phyloP scores from a whole-genome alignment of 1,284 basidiomycete genomes.

The Exobasidium cylindrosporum region DNA sequence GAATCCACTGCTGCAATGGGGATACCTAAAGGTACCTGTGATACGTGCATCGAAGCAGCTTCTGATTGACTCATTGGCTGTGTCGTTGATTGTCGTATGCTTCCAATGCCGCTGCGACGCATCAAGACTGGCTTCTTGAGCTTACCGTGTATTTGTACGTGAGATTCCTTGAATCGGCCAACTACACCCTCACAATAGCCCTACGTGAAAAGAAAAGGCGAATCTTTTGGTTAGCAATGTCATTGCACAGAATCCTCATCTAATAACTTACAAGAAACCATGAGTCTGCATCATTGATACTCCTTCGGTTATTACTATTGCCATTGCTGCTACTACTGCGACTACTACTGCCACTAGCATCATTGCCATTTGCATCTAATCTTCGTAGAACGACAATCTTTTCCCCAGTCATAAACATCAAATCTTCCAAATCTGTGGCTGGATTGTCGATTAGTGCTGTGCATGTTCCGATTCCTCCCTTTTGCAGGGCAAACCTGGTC shows the following conservation, averaged over 20 bases:
- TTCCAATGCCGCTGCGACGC: slow-evolving; percentile 43
- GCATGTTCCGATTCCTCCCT: slow-evolving; percentile 52
- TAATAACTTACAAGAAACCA: slow-evolving; percentile 26
- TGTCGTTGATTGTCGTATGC: slow-evolving; percentile 37
- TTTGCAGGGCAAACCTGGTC: slow-evolving; percentile 53
- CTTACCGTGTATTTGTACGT: slow-evolving; percentile 71
- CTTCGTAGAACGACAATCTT: slow-evolving; percentile 47
- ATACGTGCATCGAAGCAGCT: slow-evolving; percentile 35
- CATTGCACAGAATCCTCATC: too few relatives aligned
- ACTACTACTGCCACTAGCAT: slow-evolving; percentile 9
- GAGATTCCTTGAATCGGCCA: slow-evolving; percentile 69
- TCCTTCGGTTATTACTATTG: slow-evolving; percentile 6
- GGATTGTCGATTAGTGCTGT: slow-evolving; percentile 49
- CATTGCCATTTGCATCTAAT: slow-evolving; percentile 33
- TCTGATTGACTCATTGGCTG: slow-evolving; percentile 44
- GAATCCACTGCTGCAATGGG: slow-evolving; percentile 44
- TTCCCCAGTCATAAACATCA: slow-evolving; percentile 53
- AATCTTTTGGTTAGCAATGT: too few relatives aligned
- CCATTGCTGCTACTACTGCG: not conserved
- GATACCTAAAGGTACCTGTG: slow-evolving; percentile 38
- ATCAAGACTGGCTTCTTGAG: slow-evolving; percentile 70
- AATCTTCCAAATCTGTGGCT: slow-evolving; percentile 43
- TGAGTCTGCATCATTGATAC: slow-evolving; percentile 16
- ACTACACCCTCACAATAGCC: slow-evolving; percentile 89
- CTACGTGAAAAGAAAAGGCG: slow-evolving; percentile 49